Conservation (phyloP, 2,329 filamentous ascomycete species). For the Xylariaceae sp. region DNA sequence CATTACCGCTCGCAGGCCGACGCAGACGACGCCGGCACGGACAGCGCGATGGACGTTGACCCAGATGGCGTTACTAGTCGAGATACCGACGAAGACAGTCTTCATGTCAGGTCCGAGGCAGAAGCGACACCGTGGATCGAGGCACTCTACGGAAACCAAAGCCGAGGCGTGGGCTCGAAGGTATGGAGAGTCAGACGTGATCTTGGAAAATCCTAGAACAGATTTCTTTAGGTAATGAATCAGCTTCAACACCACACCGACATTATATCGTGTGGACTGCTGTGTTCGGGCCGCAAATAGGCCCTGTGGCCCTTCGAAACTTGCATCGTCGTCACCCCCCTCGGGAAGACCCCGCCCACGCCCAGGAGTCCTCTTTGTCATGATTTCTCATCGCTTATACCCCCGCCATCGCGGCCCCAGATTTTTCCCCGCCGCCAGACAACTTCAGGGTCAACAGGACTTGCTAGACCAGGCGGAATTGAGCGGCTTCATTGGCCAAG, state of each 20-base stretch:
- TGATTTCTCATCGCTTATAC: constrained; percentile 14
- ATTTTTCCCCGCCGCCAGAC: not conserved
- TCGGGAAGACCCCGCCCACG: constrained; percentile 2
- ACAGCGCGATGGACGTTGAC: constrained; percentile 22
- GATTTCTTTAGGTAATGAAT: too few relatives aligned
- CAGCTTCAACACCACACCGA: too few relatives aligned
- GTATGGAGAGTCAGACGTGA: constrained; percentile 60
- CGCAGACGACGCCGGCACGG: constrained; percentile 12
- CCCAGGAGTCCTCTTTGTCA: constrained; percentile 10
- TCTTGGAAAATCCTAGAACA: constrained; percentile 40
- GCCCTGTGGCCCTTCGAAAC: too few relatives aligned
- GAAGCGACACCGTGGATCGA: constrained; percentile 50
- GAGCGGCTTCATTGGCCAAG: too few relatives aligned
- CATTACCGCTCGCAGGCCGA: constrained; percentile 28
- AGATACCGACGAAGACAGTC: constrained; percentile 13
- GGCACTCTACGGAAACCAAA: constrained; percentile 45
- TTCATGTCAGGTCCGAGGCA: constrained; percentile 10
- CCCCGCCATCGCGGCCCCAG: not conserved
- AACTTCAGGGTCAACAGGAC: not conserved
- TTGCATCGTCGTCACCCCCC: not conserved
- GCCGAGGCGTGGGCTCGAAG: constrained; percentile 48
- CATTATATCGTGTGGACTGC: too few relatives aligned
- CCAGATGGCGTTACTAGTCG: not conserved
- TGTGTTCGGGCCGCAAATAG: too few relatives aligned
- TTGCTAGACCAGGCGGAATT: too few relatives aligned